Evolutionary conservation across 2,329 filamentous ascomycete genomes (phyloP).

Genomic region (Colletotrichum cuscutae): DNA sequence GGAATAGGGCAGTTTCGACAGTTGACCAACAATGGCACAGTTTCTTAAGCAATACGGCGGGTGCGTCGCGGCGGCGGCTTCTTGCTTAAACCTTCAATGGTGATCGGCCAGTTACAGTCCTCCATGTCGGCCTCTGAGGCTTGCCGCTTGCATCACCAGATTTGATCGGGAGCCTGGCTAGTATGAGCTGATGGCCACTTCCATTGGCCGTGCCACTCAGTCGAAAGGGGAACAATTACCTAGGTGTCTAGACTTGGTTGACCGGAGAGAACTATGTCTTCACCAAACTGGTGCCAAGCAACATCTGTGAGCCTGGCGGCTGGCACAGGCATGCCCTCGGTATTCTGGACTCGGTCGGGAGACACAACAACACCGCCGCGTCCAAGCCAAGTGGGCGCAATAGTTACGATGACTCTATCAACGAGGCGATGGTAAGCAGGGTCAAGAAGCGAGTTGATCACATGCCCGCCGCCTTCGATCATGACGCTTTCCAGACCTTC

Average conservation of each 20-base stretch:
- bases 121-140: background rate
- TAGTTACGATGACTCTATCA: slow-evolving; percentile 84
- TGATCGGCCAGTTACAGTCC: background rate
- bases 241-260: slow-evolving; percentile 51
- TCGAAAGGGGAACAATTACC: background rate
- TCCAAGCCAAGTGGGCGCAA: slow-evolving; percentile 92
- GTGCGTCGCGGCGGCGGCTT: background rate
- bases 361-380: slow-evolving; percentile 82
- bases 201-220: background rate
- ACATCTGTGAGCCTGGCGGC: slow-evolving; percentile 74
- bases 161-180: background rate
- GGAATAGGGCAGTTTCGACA: slow-evolving; percentile 3
- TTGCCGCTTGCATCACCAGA: background rate
- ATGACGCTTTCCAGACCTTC: slow-evolving; percentile 82
- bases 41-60: slow-evolving; percentile 6
- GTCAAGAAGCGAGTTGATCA: slow-evolving; percentile 85
- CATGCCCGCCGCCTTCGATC: slow-evolving; percentile 86
- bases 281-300: slow-evolving; percentile 81
- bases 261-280: slow-evolving; percentile 86
- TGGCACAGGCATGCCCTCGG: slow-evolving; percentile 62
- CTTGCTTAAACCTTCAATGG: slow-evolving; percentile 6
- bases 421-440: slow-evolving; percentile 70
- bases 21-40: slow-evolving; percentile 18
- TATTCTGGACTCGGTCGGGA: slow-evolving; percentile 67
- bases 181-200: background rate